Base-by-base conservation (phyloP, 106 monocot species). In the Phalaenopsis equestris region DNA sequence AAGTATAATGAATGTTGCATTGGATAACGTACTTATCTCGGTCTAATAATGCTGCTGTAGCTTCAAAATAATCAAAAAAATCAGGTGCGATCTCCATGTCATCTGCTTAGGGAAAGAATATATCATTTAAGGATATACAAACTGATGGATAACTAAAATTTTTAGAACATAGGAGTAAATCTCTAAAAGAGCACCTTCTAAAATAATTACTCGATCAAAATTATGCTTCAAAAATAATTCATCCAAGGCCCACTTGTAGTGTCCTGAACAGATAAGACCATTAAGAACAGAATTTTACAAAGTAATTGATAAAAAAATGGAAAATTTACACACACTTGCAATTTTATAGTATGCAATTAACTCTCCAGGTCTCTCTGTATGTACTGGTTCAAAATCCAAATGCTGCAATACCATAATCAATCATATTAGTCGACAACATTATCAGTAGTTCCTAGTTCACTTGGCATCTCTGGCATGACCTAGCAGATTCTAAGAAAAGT, bases 1-100 rank as follows among this genome's bases (percentile, higher is more conserved):
- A 61, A 80, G 79, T 7, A 56, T 41, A 38, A 77, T n/a, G 76
- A 19, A 72, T 67, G 1, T 24, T 57, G 1, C 18, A 16, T 38
- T 2, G 52, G 12, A 74, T 5, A n/a, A 41, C 87, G 77, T 94
- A 98, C 98, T 92, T 91, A 75, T 98, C 98, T 75, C 86, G 85
- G 70, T 98, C 94, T 36, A 98, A 85, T 45, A 98, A 73, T 52
- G 75, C 36, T 43, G 94, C 84, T 74, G 94, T 83, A 68, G 98
- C 98, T 80, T 94, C 98, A 82, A 98, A 98, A 80, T 98, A 98
- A 58, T 93, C 92, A 91, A 98, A 98, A 83, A 98, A 98, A 84
- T 98, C 98, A 23, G 98, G 91, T 64, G 98, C 90, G 84, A 98
- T 94, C 84, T 94, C 98, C 98, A 98, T 98, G 82, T 98, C 98